Evolutionary conservation across 495 filamentous ascomycete genomes (phyloP).

Genomic region (Aspergillus cavernicola): DNA sequence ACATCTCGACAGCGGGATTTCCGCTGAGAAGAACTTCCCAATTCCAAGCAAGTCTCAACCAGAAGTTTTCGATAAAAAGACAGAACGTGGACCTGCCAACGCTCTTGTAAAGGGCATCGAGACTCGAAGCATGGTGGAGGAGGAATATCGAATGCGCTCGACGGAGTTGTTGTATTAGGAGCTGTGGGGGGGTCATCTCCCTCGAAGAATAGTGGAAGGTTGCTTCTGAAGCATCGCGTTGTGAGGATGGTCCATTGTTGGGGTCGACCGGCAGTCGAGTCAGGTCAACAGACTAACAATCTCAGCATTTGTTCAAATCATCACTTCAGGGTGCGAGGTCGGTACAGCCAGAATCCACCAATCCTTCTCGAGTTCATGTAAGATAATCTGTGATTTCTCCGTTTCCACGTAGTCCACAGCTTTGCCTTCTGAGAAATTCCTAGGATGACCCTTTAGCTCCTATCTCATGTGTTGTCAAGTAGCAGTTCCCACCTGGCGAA

Average conservation of each 20-base stretch:
- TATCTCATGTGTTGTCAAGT: slow-evolving; percentile 4
- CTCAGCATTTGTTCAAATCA: slow-evolving; percentile 14
- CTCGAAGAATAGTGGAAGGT: slow-evolving; percentile 74
- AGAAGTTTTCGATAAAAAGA: slow-evolving; percentile 68
- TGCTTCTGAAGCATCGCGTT: slow-evolving; percentile 18
- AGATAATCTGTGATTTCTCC: slow-evolving; percentile 75
- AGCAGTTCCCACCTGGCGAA: slow-evolving; percentile 64
- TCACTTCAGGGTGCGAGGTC: slow-evolving; percentile 9
- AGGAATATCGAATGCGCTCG: slow-evolving; percentile 82
- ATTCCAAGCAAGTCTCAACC: slow-evolving; percentile 71
- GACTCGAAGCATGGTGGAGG: slow-evolving; percentile 73
- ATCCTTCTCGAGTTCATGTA: slow-evolving; percentile 78
- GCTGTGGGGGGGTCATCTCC: slow-evolving; percentile 77
- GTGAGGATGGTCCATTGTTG: slow-evolving; percentile 20
- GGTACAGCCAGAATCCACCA: slow-evolving; percentile 94
- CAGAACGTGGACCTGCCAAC: slow-evolving; percentile 60
- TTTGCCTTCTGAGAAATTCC: slow-evolving; percentile 73
- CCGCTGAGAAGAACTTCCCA: slow-evolving; percentile 92
- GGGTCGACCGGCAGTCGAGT: slow-evolving; percentile 49
- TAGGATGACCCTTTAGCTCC: slow-evolving; percentile 23
- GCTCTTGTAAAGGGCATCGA: slow-evolving; percentile 61
- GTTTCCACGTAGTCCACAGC: slow-evolving; percentile 86
- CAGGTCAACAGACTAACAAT: slow-evolving; percentile 64
- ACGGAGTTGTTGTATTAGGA: slow-evolving; percentile 75
- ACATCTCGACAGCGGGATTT: slow-evolving; percentile 76